Percentiles rank a stretch among this genome's conserved stretches.
Conservation (phyloP, 2,329 filamentous ascomycete species). For the Xylariales sp. region DNA sequence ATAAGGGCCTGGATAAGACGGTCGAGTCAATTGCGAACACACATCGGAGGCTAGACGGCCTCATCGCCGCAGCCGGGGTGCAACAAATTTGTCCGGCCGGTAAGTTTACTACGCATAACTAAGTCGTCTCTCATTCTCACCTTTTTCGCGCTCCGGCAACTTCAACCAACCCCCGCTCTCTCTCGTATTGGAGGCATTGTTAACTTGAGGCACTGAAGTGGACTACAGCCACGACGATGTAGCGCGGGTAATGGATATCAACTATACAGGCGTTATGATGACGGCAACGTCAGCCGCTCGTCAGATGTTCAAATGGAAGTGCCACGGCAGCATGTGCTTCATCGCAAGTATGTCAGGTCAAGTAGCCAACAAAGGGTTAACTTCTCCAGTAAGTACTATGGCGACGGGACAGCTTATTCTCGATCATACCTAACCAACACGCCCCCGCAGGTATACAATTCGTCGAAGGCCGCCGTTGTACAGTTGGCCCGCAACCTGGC, state of each 20-base stretch:
- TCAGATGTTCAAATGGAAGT: conserved; percentile 66
- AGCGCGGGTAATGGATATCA: conserved; percentile 75
- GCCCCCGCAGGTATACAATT: conserved; percentile 66
- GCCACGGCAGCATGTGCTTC: conserved; percentile 65
- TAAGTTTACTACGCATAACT: conserved; percentile 6
- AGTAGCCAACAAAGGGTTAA: conserved; percentile 68
- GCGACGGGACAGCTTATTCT: background rate
- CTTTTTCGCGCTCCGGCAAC: background rate
- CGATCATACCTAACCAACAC: background rate
- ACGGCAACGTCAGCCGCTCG: conserved; percentile 78
- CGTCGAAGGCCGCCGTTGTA: conserved; percentile 73
- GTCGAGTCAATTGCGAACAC: conserved; percentile 69
- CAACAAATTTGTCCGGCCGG: conserved; percentile 71
- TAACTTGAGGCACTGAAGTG: conserved; percentile 57
- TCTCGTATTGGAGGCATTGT: background rate
- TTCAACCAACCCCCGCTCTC: background rate
- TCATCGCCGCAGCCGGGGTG: conserved; percentile 75
- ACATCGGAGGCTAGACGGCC: conserved; percentile 69
- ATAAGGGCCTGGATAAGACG: conserved; percentile 65
- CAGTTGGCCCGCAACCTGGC: conserved; percentile 72
- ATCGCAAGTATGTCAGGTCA: conserved; percentile 67
- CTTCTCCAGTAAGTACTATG: conserved; percentile 60
- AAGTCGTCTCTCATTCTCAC: background rate
- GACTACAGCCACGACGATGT: conserved; percentile 70
- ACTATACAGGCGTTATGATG: conserved; percentile 76